phyloP scores from a whole-genome alignment of 768 basidiomycete species.

The Kwoniella bestiolae region DNA sequence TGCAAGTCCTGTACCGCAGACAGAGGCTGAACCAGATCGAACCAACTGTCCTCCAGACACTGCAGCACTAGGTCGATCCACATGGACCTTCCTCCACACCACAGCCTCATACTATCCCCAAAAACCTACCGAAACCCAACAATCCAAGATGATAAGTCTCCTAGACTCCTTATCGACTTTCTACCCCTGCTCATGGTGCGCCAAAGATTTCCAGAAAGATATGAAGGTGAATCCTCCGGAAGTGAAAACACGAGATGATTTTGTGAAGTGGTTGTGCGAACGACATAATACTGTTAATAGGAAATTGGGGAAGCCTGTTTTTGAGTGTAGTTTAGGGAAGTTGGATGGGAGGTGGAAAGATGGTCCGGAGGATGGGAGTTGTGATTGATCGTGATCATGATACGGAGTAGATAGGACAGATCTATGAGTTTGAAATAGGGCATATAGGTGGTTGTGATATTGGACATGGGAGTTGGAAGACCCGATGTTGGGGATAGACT shows the following conservation, averaged over 20 bases:
- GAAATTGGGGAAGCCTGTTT: constrained; percentile 77
- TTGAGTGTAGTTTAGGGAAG: constrained; percentile 71
- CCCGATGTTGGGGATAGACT: too few species aligned
- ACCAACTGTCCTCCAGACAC: constrained; percentile 86
- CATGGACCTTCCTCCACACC: constrained; percentile 96
- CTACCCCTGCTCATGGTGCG: constrained; percentile 89
- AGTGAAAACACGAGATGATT: constrained; percentile 68
- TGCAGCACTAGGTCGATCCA: constrained; percentile 84
- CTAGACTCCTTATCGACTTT: constrained; percentile 76
- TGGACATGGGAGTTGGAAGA: neutral
- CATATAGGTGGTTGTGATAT: neutral
- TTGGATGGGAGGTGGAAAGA: constrained; percentile 91
- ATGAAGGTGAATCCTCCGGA: constrained; percentile 73
- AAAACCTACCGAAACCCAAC: constrained; percentile 73
- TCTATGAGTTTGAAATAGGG: too few species aligned
- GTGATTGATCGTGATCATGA: too few species aligned
- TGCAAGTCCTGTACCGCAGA: too few species aligned
- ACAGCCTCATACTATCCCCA: constrained; percentile 95
- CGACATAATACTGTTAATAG: constrained; percentile 91
- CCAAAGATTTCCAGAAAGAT: constrained; percentile 75
- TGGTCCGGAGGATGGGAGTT: constrained; percentile 83
- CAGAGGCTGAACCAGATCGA: constrained; percentile 60
- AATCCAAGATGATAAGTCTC: constrained; percentile 80
- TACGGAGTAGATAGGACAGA: too few species aligned
- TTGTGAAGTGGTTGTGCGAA: constrained; percentile 87